A percentile compares a stretch with the other conserved stretches of the same genome.
These are phyloP conservation scores for Tetracladium marchalianum DNA, from an alignment of 495 filamentous ascomycete species.

Conservation along the genomic window DNA sequence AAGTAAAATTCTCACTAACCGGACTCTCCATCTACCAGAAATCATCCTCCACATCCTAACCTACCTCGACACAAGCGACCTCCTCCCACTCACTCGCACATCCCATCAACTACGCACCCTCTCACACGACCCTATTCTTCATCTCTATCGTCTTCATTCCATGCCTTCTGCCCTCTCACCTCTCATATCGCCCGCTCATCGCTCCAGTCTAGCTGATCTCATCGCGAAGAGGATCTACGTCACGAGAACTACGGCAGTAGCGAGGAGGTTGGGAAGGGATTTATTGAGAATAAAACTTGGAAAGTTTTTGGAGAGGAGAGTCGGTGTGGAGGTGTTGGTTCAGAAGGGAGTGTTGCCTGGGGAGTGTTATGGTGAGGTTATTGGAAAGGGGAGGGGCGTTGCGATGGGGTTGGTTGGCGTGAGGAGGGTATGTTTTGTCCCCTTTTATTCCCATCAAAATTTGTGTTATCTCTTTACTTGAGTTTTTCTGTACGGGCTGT, in stretches of 20 bases:
- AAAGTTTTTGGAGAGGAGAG: conserved; percentile 20
- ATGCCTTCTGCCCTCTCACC: conserved; percentile 36
- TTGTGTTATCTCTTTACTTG: background rate
- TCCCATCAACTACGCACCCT: conserved; percentile 45
- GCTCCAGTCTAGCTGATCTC: conserved; percentile 42
- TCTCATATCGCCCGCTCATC: conserved; percentile 11
- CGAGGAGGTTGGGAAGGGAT: conserved; percentile 39
- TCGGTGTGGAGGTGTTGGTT: conserved; percentile 20
- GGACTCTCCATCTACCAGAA: conserved; percentile 37
- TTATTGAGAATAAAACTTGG: conserved; percentile 32
- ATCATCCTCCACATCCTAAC: conserved; percentile 44
- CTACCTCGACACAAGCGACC: conserved; percentile 47
- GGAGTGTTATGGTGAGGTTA: conserved; percentile 14
- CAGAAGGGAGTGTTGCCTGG: conserved; percentile 24
- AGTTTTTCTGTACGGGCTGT: no score
- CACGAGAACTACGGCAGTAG: conserved; percentile 43
- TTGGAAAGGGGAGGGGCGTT: conserved; percentile 10
- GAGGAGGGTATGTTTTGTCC: background rate
- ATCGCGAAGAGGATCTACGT: conserved; percentile 47
- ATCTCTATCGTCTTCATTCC: conserved; percentile 41
- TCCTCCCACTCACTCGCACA: conserved; percentile 43
- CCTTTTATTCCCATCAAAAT: background rate
- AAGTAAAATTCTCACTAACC: no score
- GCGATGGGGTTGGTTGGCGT: conserved; percentile 1
- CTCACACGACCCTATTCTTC: conserved; percentile 44